Evolutionary conservation across 2,329 filamentous ascomycete genomes (phyloP), one percentile per base, ranked within the genome.

Genomic region (Apiospora hydei): DNA sequence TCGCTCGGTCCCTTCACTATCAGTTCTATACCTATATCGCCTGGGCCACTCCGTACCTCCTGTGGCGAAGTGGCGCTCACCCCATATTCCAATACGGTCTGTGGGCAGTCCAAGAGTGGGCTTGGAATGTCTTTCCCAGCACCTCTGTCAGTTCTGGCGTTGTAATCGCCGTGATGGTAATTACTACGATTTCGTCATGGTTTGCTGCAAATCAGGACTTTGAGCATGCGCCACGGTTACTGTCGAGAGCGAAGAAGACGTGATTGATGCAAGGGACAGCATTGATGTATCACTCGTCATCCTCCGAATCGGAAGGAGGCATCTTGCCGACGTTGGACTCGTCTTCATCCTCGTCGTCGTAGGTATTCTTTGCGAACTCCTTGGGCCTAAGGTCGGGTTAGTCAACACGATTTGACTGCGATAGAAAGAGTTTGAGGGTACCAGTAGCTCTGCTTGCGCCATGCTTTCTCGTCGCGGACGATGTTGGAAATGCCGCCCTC

Each of bases 41-140:
- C 41, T 98, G 95, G 95, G 89, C 93, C 18, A 94, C 94, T 8
- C 95, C 95, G 0, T 97, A 94, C 81, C 86, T 98, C 74, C 88
- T 98, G 70, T 98, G 95, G 94, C 90, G 90, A 78, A 90, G 91
- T 71, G 91, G 92, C 1, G 84, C 91, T 73, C 91, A 92, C 77
- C 92, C 93, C 0, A 79, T 92, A 14, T 78, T 92, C 44, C 89
- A 94, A 76, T 92, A 92, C 78, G 83, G 83, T 4, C 82, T 95
- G 13, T 98, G 94, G 93, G 88, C 86, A 3, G 86, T 89, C 72
- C 95, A 98, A 82, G 95, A 98, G 82, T 95, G 93, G 91, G 94
- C 93, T 16, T 98, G 95, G 95, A 97, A 98, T 77, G 90, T 95
- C 13, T 98, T 93, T 80, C 95, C 95, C n/a, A 97, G 94, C 80